Evolutionary conservation across 2,329 filamentous ascomycete genomes (phyloP).

Genomic region (Trichophyton rubrum): DNA sequence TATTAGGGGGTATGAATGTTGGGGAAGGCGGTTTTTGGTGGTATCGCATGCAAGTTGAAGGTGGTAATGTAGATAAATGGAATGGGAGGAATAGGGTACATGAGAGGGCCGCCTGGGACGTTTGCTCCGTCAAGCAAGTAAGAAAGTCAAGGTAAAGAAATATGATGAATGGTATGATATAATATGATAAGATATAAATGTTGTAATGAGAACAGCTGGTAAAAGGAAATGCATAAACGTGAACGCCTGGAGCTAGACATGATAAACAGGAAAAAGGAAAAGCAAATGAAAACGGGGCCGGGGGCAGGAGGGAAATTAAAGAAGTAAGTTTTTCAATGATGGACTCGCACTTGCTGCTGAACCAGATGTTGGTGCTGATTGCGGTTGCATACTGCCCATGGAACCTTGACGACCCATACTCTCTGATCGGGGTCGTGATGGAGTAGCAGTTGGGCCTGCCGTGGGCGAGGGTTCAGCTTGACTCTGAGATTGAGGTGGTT

Average conservation of each 20-base stretch:
- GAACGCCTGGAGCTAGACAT: background rate
- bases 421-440: slow-evolving; percentile 16
- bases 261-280: background rate
- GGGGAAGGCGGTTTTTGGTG: background rate
- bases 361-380: slow-evolving; percentile 13
- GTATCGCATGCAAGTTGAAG: background rate
- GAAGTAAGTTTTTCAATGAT: slow-evolving; percentile 61
- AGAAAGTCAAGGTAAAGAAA: no score
- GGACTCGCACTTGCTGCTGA: slow-evolving; percentile 64
- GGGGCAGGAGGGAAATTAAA: slow-evolving; percentile 30
- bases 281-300: background rate
- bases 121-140: background rate
- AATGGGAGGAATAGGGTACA: slow-evolving; percentile 12
- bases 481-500: slow-evolving; percentile 18
- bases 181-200: background rate
- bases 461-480: slow-evolving; percentile 5
- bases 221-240: background rate
- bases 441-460: background rate
- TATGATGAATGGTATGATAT: background rate
- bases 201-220: no score
- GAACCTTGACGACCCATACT: slow-evolving; percentile 12
- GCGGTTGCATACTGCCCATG: background rate
- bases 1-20: background rate
- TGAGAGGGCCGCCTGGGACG: background rate
- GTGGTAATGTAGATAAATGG: background rate